phyloP scores from a whole-genome alignment of 257 asterid genomes.

The Dorcoceras hygrometricum region DNA sequence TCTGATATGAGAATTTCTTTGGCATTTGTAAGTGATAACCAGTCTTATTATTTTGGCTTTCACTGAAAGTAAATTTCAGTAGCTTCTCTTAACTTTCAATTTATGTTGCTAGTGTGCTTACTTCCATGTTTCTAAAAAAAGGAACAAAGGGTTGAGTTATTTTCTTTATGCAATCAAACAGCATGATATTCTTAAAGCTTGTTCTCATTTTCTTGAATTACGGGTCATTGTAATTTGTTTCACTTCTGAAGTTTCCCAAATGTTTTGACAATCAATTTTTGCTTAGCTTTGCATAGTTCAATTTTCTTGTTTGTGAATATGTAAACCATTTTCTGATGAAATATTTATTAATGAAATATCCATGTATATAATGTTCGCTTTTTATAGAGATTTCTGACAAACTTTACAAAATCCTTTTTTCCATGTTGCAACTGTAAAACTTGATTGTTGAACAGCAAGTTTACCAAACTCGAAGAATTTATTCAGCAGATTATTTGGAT shows the following conservation, averaged over 20 bases:
- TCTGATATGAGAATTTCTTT: conserved; percentile 84
- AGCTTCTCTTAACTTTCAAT: not conserved
- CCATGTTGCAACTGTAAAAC: not conserved
- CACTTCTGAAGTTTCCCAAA: not conserved
- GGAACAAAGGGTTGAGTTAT: not conserved
- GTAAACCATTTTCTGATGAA: not conserved
- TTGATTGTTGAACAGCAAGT: not conserved
- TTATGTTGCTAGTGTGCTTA: conserved; percentile 3
- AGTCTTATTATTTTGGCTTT: not conserved
- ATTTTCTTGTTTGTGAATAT: no score
- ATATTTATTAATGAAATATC: no score
- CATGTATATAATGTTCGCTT: not conserved
- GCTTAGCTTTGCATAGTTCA: not conserved
- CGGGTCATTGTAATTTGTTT: not conserved
- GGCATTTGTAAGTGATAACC: conserved; percentile 64
- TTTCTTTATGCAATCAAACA: not conserved
- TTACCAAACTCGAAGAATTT: not conserved
- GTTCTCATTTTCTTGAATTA: not conserved
- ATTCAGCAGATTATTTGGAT: not conserved
- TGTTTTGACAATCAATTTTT: not conserved
- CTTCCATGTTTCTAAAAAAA: not conserved
- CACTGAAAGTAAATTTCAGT: not conserved
- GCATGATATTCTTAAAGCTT: not conserved
- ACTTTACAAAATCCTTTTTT: not conserved
- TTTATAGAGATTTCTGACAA: no score